Conservation (phyloP, 2,329 filamentous ascomycete genomes). For the Trematosphaeria pertusa region DNA sequence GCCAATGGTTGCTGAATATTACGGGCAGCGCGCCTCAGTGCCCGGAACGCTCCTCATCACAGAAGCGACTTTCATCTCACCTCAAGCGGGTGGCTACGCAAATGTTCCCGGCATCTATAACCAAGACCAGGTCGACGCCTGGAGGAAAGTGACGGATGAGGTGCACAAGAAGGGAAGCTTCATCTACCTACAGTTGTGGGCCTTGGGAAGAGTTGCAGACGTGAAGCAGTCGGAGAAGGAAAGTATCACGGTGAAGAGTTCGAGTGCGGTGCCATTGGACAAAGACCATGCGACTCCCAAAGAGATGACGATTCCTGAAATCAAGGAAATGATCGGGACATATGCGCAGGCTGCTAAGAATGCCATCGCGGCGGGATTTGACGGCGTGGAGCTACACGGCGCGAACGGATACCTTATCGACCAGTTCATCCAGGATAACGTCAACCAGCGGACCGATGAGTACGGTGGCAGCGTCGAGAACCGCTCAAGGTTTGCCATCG, state of each 20-base stretch:
- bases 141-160: constrained; percentile 66
- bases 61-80: constrained; percentile 62
- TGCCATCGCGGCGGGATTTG: constrained; percentile 62
- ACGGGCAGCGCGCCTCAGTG: constrained; percentile 59
- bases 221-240: constrained; percentile 45
- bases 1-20: constrained; percentile 58
- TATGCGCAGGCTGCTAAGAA: constrained; percentile 54
- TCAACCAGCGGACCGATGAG: constrained; percentile 61
- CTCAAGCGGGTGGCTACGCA: constrained; percentile 55
- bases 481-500: constrained; percentile 60
- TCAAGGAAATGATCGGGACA: constrained; percentile 45
- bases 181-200: constrained; percentile 70
- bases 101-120: constrained; percentile 66
- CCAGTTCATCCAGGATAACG: constrained; percentile 68
- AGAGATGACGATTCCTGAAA: constrained; percentile 49
- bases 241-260: constrained; percentile 40
- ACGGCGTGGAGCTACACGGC: constrained; percentile 64
- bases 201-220: constrained; percentile 63
- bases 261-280: constrained; percentile 38
- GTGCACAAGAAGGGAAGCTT: constrained; percentile 68
- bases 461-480: constrained; percentile 60
- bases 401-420: constrained; percentile 73
- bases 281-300: constrained; percentile 54
- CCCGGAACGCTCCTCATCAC: constrained; percentile 65
- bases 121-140: constrained; percentile 57